These are phyloP conservation scores for Microbotryum saponariae DNA, from an alignment of 1,284 basidiomycete genomes.

Conservation along the genomic window DNA sequence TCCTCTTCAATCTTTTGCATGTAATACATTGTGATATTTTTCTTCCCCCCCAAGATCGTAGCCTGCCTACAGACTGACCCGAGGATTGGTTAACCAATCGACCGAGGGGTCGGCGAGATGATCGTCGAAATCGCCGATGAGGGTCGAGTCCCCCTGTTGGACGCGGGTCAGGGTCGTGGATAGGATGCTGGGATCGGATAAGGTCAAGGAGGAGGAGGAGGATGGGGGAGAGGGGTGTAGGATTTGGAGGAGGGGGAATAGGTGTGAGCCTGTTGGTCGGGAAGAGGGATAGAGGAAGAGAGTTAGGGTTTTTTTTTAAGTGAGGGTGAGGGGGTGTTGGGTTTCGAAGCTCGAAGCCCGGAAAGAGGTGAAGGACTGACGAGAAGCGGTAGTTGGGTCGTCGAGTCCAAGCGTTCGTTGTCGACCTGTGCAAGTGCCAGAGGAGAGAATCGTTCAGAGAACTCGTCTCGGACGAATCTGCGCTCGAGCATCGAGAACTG, in stretches of 20 bases:
- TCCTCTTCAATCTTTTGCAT: background rate
- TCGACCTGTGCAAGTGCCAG: slow-evolving; percentile 47
- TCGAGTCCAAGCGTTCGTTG: slow-evolving; percentile 47
- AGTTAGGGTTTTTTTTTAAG: background rate
- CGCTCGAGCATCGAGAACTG: slow-evolving; percentile 30
- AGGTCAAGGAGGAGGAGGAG: slow-evolving; percentile 36
- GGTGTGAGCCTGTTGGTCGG: background rate
- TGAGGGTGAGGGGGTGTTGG: background rate
- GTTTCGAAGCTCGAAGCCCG: background rate
- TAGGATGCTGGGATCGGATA: slow-evolving; percentile 45
- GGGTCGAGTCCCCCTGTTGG: slow-evolving; percentile 48
- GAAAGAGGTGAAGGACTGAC: slow-evolving; percentile 43
- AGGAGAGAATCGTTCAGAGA: background rate
- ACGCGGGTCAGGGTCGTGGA: slow-evolving; percentile 48
- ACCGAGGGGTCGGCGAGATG: slow-evolving; percentile 64
- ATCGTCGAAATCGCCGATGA: slow-evolving; percentile 67
- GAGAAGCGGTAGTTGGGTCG: slow-evolving; percentile 50
- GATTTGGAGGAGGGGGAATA: background rate
- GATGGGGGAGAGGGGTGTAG: slow-evolving; percentile 41
- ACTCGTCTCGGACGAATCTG: background rate
- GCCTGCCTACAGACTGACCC: slow-evolving; percentile 5
- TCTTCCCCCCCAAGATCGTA: too few relatives aligned
- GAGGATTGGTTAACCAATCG: slow-evolving; percentile 41
- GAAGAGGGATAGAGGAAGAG: background rate
- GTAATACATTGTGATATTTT: background rate